phyloP scores from a whole-genome alignment of 768 basidiomycete species.

The Kwoniella newhampshirensis region DNA sequence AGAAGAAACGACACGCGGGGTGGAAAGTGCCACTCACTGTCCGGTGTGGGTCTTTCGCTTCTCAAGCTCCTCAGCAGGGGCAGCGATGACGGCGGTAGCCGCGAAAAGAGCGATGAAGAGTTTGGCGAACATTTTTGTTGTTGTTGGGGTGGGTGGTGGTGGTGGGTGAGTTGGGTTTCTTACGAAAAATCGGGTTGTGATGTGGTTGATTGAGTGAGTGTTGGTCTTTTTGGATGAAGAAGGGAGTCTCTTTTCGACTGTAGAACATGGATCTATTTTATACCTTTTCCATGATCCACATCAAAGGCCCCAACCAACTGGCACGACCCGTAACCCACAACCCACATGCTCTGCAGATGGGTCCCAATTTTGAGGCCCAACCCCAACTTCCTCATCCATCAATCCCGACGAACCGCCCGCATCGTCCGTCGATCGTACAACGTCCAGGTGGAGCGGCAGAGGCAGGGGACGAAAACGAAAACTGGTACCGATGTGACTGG shows the following conservation, averaged over 20 bases:
- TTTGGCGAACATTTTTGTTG: conserved; percentile 45
- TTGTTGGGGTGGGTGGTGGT: not conserved
- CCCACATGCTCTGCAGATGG: too few relatives aligned
- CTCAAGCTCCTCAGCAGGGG: conserved; percentile 31
- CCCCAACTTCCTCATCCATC: not conserved
- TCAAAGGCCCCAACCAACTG: not conserved
- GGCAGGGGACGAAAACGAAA: too few relatives aligned
- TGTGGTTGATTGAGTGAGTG: not conserved
- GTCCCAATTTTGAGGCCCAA: not conserved
- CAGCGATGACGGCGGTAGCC: conserved; percentile 31
- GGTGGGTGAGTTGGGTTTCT: conserved; percentile 11
- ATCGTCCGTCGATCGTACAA: too few relatives aligned
- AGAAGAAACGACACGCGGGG: not conserved
- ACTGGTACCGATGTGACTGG: too few relatives aligned
- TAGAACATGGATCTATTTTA: conserved; percentile 1
- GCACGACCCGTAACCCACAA: too few relatives aligned
- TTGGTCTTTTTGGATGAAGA: conserved; percentile 2
- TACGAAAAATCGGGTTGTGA: conserved; percentile 3
- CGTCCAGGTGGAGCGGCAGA: too few relatives aligned
- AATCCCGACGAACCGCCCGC: too few relatives aligned
- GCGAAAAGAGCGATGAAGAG: conserved; percentile 30
- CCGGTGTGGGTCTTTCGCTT: conserved; percentile 33
- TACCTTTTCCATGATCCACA: conserved; percentile 5
- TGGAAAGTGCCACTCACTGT: conserved; percentile 10
- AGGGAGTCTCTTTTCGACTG: not conserved